Percentiles rank a stretch among this genome's conserved stretches.
Conservation (phyloP, 192 early-diverging fungal species). For the Podila epigama region DNA sequence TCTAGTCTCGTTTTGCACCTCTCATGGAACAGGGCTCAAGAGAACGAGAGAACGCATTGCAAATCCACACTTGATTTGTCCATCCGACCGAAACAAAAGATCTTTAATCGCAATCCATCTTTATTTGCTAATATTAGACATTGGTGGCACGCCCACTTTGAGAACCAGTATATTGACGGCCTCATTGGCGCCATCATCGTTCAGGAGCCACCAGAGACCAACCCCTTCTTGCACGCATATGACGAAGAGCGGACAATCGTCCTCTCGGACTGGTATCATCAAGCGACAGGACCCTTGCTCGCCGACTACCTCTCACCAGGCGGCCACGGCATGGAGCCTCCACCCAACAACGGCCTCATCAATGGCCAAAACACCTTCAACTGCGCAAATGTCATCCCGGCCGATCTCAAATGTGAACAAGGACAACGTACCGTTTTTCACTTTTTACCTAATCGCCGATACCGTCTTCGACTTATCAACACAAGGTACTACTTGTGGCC, state of each 20-base stretch:
- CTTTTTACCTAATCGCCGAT: constrained; percentile 43
- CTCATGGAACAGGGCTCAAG: too few relatives aligned
- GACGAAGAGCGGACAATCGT: constrained; percentile 51
- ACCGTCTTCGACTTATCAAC: constrained; percentile 69
- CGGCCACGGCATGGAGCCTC: constrained; percentile 15
- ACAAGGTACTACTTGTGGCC: constrained; percentile 33
- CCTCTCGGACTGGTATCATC: constrained; percentile 56
- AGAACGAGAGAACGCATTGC: too few relatives aligned
- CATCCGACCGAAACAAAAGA: background rate
- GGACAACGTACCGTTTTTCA: constrained; percentile 32
- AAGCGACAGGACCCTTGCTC: constrained; percentile 16
- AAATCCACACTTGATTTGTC: background rate
- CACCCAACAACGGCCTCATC: constrained; percentile 59
- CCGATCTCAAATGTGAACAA: constrained; percentile 13
- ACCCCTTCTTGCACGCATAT: constrained; percentile 45
- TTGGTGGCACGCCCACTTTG: constrained; percentile 56
- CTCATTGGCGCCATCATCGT: constrained; percentile 49
- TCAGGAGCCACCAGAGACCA: constrained; percentile 41
- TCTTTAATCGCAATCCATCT: background rate
- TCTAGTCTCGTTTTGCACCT: background rate
- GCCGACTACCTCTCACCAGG: constrained; percentile 10
- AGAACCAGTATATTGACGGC: constrained; percentile 53
- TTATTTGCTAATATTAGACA: constrained; percentile 26
- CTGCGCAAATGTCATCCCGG: constrained; percentile 35
- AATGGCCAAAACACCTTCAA: constrained; percentile 55